Conservation (phyloP, 2,329 filamentous ascomycete genomes). For the Beauveria varroae region DNA sequence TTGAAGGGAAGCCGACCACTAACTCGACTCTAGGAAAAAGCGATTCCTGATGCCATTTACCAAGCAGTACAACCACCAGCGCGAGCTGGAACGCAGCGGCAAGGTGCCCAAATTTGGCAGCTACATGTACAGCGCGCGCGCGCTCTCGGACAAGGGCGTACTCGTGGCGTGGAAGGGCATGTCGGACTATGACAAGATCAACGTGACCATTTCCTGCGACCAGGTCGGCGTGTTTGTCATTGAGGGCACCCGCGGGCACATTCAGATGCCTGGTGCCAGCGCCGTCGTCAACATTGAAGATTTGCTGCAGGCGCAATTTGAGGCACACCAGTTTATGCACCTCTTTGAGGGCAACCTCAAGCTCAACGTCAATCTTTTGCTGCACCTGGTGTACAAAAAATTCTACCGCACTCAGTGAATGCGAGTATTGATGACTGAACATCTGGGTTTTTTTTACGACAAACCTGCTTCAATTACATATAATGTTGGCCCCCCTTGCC, state of each 20-base stretch:
- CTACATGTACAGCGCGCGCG: constrained; percentile 91
- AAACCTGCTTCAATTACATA: constrained; percentile 4
- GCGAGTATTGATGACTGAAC: too few relatives aligned
- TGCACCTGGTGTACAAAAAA: constrained; percentile 98
- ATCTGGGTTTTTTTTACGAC: neutral
- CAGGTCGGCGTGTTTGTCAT: constrained; percentile 90
- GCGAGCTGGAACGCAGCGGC: constrained; percentile 85
- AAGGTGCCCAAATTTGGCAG: constrained; percentile 96
- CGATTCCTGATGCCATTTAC: constrained; percentile 93
- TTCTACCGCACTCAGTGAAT: constrained; percentile 71
- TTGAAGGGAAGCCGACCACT: constrained; percentile 9
- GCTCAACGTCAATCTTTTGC: constrained; percentile 91
- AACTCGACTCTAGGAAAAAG: constrained; percentile 58
- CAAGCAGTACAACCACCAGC: constrained; percentile 97
- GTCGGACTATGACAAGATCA: constrained; percentile 80
- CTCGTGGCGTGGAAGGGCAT: constrained; percentile 87
- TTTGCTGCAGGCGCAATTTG: constrained; percentile 91
- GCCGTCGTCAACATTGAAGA: constrained; percentile 87
- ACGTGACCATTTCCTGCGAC: constrained; percentile 90
- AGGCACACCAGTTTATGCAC: constrained; percentile 93
- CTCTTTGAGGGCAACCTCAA: constrained; percentile 79
- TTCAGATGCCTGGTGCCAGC: constrained; percentile 92
- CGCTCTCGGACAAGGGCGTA: constrained; percentile 87
- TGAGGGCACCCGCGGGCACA: constrained; percentile 82
- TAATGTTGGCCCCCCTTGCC: neutral